Evolutionary conservation across 169 alveolate genomes (phyloP).

Genomic region (Perkinsus chesapeaki): DNA sequence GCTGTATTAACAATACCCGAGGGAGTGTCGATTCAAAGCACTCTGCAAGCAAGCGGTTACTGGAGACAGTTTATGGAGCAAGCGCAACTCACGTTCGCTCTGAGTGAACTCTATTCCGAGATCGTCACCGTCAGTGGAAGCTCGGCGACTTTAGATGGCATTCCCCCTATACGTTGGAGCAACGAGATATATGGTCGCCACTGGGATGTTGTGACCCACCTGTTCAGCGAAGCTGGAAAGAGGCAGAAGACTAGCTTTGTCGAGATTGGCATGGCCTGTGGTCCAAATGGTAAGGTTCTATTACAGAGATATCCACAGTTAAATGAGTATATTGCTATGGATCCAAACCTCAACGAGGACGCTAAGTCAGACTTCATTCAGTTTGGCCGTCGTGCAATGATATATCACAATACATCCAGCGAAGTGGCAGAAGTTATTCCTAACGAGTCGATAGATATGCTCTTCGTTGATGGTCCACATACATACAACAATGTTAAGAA

Average conservation of each 20-base stretch:
- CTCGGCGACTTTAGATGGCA: not conserved
- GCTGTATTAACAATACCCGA: not conserved
- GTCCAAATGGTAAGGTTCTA: not conserved
- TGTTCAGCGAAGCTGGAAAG: not conserved
- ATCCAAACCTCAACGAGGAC: not conserved
- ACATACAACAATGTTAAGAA: slow-evolving; percentile 2
- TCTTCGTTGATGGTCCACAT: slow-evolving; percentile 8
- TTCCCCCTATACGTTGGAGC: not conserved
- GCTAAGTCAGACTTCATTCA: not conserved
- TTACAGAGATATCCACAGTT: not conserved
- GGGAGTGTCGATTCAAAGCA: not conserved
- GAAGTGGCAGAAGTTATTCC: not conserved
- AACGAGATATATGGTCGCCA: not conserved
- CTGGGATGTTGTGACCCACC: slow-evolving; percentile 1
- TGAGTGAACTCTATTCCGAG: not conserved
- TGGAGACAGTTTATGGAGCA: not conserved
- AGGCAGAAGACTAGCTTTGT: not conserved
- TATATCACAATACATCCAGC: not conserved
- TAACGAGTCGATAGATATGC: not conserved
- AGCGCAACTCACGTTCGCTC: not conserved
- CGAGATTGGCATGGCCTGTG: slow-evolving; percentile 4
- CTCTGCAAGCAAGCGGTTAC: not conserved
- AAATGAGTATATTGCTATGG: not conserved
- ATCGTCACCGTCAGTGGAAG: not conserved
- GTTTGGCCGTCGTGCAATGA: not conserved